Conservation (phyloP, 2,329 filamentous ascomycete genomes). For the Fusarium haematococcum region DNA sequence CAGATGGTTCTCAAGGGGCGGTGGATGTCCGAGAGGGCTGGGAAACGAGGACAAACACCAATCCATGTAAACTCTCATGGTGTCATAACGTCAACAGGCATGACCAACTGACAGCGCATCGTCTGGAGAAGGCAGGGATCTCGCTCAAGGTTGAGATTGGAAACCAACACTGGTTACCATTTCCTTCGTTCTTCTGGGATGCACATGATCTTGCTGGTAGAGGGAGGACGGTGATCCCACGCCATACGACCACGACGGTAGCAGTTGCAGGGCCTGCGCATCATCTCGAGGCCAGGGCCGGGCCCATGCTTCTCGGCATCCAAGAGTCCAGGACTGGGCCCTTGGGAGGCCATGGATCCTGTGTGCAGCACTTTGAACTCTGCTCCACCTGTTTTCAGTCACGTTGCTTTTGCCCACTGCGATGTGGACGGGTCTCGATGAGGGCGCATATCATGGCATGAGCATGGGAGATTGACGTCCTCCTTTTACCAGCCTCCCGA, state of each 20-base stretch:
- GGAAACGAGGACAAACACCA: constrained; percentile 14
- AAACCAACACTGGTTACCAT: not conserved
- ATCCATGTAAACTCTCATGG: constrained; percentile 24
- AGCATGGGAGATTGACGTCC: not conserved
- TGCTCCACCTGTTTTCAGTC: constrained; percentile 4
- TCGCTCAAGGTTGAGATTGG: constrained; percentile 14
- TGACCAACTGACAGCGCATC: constrained; percentile 35
- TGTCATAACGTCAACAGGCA: constrained; percentile 41
- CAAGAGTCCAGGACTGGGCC: constrained; percentile 17
- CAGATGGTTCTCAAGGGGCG: constrained; percentile 31
- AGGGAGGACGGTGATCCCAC: constrained; percentile 22
- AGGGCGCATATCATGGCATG: not conserved
- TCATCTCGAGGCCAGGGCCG: constrained; percentile 39
- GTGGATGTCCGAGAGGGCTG: constrained; percentile 25
- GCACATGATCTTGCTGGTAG: constrained; percentile 9
- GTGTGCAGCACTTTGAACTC: not conserved
- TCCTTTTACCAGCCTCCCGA: not conserved
- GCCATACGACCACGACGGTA: constrained; percentile 37
- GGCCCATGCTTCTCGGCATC: constrained; percentile 9
- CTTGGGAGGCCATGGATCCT: constrained; percentile 7
- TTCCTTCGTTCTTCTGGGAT: not conserved
- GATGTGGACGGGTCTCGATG: not conserved
- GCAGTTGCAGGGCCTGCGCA: constrained; percentile 45
- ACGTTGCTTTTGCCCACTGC: constrained; percentile 6
- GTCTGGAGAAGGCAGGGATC: constrained; percentile 32